Evolutionary conservation across 1,284 basidiomycete genomes (phyloP), one percentile per base, ranked within the genome.

Genomic region (Butyriboletus appendiculatus): DNA sequence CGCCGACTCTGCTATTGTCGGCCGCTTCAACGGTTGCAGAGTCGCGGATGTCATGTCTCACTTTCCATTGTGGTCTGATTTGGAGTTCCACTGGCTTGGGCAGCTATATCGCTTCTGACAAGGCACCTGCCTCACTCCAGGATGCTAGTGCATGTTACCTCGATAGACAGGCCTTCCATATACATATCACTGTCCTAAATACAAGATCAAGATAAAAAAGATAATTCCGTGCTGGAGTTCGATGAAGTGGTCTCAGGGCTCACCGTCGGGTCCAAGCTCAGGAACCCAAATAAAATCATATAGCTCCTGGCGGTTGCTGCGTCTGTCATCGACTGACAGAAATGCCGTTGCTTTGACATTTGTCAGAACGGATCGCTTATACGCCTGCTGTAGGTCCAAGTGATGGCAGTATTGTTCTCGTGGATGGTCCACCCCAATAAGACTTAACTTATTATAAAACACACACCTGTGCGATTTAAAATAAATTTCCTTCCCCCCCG

Each of bases 331-430:
- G 33, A 24, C 24, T 37, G 49, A 58, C 34, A 22, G 32, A 24
- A 39, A 41, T 41, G 39, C 32, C 9, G 49, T 55, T 62, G 63
- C 64, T 64, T 59, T 66, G 62, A 62, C 53, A 32, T 48, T 37
- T 50, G n/a, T 48, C 33, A 33, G 48, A 53, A 44, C 3, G 40
- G 45, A 24, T 53, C 59, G 62, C 62, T 60, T 56, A 64, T 41
- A 32, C 37, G 33, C 30, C 26, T 55, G 50, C 45, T 56, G 62
- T 61, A 24, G 64, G 59, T 60, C 59, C 65, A 50, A 9, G 40
- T 52, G 26, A 34, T 38, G 43, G n/a, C 41, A 15, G 52, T 52
- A 55, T 68, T 64, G 55, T 64, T 58, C 53, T 49, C 47, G n/a
- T 30, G 35, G 45, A 30, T 40, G 39, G 41, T 28, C 57, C 47